Percentiles rank a stretch among this genome's conserved stretches.
Conservation (phyloP, 306 rosid species). For the Urtica urens region DNA sequence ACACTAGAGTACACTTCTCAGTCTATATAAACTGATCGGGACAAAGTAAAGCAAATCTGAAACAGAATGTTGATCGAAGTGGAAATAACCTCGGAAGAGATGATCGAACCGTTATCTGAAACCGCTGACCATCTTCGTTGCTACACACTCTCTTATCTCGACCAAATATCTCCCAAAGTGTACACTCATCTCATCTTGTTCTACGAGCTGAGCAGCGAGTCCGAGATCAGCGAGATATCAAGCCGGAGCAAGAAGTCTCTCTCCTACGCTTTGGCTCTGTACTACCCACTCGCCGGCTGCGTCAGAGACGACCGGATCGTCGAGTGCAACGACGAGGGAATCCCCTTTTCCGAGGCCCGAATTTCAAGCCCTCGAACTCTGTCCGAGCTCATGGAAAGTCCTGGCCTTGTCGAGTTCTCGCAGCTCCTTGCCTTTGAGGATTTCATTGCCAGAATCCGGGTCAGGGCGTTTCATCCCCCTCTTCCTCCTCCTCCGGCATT, state of each 20-base stretch:
- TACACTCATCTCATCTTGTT: not conserved
- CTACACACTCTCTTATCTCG: conserved; percentile 41
- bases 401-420: conserved; percentile 30
- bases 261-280: conserved; percentile 25
- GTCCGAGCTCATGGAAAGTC: conserved; percentile 21
- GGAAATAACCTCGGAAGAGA: conserved; percentile 26
- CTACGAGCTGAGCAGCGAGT: not conserved
- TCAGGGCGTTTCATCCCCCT: conserved; percentile 53
- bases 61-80: conserved; percentile 23
- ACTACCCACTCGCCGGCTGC: conserved; percentile 41
- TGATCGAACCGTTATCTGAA: conserved; percentile 36
- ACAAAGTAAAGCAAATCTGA: no score
- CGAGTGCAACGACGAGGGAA: conserved; percentile 40
- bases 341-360: conserved; percentile 28
- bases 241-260: conserved; percentile 34
- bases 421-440: conserved; percentile 34
- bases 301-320: conserved; percentile 12
- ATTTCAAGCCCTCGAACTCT: conserved; percentile 21
- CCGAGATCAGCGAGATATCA: conserved; percentile 25
- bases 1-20: no score
- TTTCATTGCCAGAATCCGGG: conserved; percentile 15
- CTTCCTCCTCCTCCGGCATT: conserved; percentile 40
- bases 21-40: no score
- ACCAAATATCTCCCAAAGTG: conserved; percentile 22
- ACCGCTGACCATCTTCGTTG: conserved; percentile 25